Percentiles rank a stretch among this genome's conserved stretches.
Evolutionary conservation across 169 alveolate genomes (phyloP).

Genomic region (Fabrea salina): DNA sequence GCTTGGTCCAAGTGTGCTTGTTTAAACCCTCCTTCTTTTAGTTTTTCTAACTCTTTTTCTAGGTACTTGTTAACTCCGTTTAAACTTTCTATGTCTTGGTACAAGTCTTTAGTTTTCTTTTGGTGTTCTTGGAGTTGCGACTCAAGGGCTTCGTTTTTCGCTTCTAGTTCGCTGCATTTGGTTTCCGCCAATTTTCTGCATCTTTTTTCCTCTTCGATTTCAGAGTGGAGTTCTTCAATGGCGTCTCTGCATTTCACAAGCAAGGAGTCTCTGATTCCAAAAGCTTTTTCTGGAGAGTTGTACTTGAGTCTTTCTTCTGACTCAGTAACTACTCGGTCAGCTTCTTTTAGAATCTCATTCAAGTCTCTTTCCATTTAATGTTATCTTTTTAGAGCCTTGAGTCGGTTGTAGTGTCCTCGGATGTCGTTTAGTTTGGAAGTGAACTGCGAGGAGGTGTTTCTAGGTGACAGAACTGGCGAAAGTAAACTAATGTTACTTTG

Average conservation of each 20-base stretch:
- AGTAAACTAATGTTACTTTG: too few species aligned
- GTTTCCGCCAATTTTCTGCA: slow-evolving; percentile 14
- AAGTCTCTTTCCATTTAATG: slow-evolving; percentile 11
- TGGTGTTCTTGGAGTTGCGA: not conserved
- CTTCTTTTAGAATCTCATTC: not conserved
- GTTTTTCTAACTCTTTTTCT: not conserved
- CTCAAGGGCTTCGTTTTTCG: not conserved
- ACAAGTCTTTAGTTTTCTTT: not conserved
- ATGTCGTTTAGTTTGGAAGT: too few species aligned
- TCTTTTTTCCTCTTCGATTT: slow-evolving; percentile 51
- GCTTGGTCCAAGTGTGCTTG: not conserved
- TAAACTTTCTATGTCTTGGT: not conserved
- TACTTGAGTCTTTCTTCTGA: not conserved
- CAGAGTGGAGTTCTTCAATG: slow-evolving; percentile 50
- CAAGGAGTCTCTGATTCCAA: slow-evolving; percentile 41
- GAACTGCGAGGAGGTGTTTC: too few species aligned
- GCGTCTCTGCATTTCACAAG: slow-evolving; percentile 62
- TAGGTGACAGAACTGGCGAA: too few species aligned
- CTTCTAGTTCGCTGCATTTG: not conserved
- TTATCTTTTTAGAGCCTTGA: too few species aligned
- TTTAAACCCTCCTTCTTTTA: not conserved
- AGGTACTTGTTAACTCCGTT: not conserved
- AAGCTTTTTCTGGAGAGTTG: not conserved
- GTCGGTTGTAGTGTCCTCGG: too few species aligned
- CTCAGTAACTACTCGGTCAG: not conserved